phyloP scores from a whole-genome alignment of 495 filamentous ascomycete genomes.

The Hyaloscypha variabilis region DNA sequence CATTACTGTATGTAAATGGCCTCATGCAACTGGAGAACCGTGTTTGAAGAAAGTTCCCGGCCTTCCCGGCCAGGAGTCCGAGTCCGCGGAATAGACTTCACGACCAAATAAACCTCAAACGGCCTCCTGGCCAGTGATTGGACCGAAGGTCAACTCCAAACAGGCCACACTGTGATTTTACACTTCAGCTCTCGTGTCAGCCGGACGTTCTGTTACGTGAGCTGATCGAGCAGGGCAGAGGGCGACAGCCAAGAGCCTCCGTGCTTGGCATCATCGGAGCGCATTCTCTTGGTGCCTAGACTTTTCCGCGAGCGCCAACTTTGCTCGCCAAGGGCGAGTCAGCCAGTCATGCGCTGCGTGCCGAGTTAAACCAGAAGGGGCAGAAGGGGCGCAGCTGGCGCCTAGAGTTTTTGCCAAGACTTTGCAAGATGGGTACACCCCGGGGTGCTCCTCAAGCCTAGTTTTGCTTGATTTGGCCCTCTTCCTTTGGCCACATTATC shows the following conservation, averaged over 20 bases:
- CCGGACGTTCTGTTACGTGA: neutral
- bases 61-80: neutral
- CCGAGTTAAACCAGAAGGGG: neutral
- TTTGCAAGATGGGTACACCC: neutral
- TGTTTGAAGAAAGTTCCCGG: neutral
- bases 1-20: neutral
- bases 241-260: slow-evolving; percentile 11
- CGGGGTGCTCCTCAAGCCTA: neutral
- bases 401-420: slow-evolving; percentile 12
- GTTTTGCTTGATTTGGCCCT: neutral
- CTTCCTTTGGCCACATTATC: neutral
- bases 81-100: neutral
- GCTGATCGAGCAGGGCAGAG: neutral
- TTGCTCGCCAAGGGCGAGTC: slow-evolving; percentile 2
- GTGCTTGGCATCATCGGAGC: slow-evolving; percentile 21
- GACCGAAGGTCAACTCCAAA: neutral
- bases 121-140: neutral
- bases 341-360: neutral
- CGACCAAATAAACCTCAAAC: neutral
- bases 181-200: neutral
- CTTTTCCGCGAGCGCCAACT: slow-evolving; percentile 7
- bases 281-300: slow-evolving; percentile 21
- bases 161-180: neutral
- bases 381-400: slow-evolving; percentile 10
- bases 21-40: neutral